Evolutionary conservation across 2,329 filamentous ascomycete species (phyloP).

Genomic region (Cladophialophora chaetospira): DNA sequence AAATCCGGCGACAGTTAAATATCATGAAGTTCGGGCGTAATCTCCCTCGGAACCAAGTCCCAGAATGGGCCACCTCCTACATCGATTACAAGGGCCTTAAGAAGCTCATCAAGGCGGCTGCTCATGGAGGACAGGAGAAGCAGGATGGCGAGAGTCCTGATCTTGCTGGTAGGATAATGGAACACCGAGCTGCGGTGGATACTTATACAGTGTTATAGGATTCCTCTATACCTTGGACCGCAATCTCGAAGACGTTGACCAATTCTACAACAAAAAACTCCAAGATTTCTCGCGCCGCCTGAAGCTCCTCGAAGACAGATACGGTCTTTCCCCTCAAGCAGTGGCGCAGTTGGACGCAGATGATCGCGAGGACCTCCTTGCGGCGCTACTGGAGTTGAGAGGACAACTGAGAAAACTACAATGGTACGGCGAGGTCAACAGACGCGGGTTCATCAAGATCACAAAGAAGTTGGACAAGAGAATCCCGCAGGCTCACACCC

Average conservation of each 20-base stretch:
- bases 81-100: constrained; percentile 67
- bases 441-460: constrained; percentile 94
- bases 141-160: constrained; percentile 72
- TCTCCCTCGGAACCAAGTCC: constrained; percentile 52
- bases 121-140: constrained; percentile 65
- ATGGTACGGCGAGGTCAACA: constrained; percentile 98
- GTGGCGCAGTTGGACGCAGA: constrained; percentile 77
- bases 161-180: constrained; percentile 73
- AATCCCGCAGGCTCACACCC: constrained; percentile 71
- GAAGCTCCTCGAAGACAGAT: constrained; percentile 82
- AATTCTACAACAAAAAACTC: constrained; percentile 96
- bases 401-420: constrained; percentile 86
- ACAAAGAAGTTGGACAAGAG: constrained; percentile 99
- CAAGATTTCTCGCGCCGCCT: constrained; percentile 80
- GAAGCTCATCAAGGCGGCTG: constrained; percentile 83
- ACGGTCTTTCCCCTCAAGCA: constrained; percentile 71
- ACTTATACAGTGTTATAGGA: constrained; percentile 57
- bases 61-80: constrained; percentile 53
- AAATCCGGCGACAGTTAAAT: not conserved
- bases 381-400: constrained; percentile 83
- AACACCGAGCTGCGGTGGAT: constrained; percentile 20
- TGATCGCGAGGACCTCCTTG: constrained; percentile 88
- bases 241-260: constrained; percentile 94
- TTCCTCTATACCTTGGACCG: constrained; percentile 97
- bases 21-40: constrained; percentile 56